Evolutionary conservation across 2,329 filamentous ascomycete species (phyloP).

Genomic region (Ramichloridium luteum): DNA sequence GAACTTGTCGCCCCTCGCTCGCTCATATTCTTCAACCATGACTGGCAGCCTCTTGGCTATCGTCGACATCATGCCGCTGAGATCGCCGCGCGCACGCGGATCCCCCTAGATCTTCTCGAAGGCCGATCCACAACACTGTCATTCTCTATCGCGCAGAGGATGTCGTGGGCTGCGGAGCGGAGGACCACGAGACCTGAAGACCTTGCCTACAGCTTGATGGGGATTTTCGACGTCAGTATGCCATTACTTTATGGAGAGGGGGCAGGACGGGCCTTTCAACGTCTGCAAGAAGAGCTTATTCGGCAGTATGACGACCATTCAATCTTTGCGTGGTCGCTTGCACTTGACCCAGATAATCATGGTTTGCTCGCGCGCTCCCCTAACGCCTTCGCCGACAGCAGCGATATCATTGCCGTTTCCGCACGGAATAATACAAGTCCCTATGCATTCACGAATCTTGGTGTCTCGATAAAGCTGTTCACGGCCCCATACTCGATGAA

Average conservation of each 20-base stretch:
- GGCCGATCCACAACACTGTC: no score
- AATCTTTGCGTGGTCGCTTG: slow-evolving; percentile 3
- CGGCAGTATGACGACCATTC: neutral
- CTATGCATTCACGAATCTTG: no score
- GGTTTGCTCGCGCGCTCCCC: no score
- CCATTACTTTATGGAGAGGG: slow-evolving; percentile 2
- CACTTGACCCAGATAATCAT: no score
- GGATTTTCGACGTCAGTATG: slow-evolving; percentile 9
- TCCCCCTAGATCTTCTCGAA: no score
- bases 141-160: slow-evolving; percentile 11
- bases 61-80: no score
- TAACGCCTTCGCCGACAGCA: no score
- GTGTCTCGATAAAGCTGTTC: no score
- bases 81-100: no score
- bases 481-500: no score
- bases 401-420: no score
- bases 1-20: slow-evolving; percentile 1
- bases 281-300: slow-evolving; percentile 1
- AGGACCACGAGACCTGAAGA: slow-evolving; percentile 26
- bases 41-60: slow-evolving; percentile 3
- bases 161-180: slow-evolving; percentile 11
- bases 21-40: slow-evolving; percentile 3
- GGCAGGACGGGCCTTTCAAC: neutral
- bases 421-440: no score
- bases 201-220: slow-evolving; percentile 34